Evolutionary conservation across 495 filamentous ascomycete genomes (phyloP), one percentile per base, ranked within the genome.

Genomic region (Neurospora africana): DNA sequence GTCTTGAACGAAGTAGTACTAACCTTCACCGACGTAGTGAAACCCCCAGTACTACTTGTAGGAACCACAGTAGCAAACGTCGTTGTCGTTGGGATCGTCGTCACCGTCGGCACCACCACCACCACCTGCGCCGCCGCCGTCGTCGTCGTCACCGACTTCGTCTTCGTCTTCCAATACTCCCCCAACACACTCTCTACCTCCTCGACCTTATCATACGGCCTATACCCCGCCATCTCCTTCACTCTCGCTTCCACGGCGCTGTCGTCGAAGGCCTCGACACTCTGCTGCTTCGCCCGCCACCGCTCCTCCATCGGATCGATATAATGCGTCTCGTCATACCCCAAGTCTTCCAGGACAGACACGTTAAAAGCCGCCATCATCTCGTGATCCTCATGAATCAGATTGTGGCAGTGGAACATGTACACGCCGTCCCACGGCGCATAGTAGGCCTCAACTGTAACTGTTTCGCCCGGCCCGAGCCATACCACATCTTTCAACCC

Each of bases 341-440:
- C 85, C 44, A 83, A 82, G 73, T 84, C 79, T 2, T 75, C 68
- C 9, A 86, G 77, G n/a, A 73, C 78, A 8, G 84, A 83, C 41
- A 87, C 83, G 72, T 89, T 89, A 76, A 89, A 88, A 17, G 86
- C 87, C 1, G 81, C 86, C 87, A 88, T 88, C 87, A 88, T 88
- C 71, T 86, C 87, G 75, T 88, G 81, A 73, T 88, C 87, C 73
- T 88, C 87, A 73, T 88, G 87, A 68, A 88, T 81, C 35, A 87
- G 76, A 71, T 88, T 88, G 75, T 89, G 87, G 80, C 85, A 87
- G 71, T 86, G 84, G 74, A 85, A 86, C 86, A 86, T 87, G 77
- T 88, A 88, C 15, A 87, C 77, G 5, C 86, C 86, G 13, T 84
- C 82, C 82, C 84, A 87, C 0, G 86, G 86, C 0, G 81, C 83